phyloP scores from a whole-genome alignment of 768 basidiomycete genomes.

The Pleurotus pulmonarius region DNA sequence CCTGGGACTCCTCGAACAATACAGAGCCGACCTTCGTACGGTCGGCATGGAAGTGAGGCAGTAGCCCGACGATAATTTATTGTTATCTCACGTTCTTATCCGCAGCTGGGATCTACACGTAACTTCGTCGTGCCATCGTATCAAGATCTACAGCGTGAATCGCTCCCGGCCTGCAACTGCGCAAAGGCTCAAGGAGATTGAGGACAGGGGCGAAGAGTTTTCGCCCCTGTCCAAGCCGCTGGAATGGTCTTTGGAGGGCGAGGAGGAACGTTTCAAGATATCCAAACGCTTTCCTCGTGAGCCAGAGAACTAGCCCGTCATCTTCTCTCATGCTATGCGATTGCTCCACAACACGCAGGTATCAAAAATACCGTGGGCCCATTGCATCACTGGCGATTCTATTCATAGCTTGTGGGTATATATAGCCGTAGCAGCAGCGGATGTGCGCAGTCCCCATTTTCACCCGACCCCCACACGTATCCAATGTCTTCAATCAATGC shows the following conservation, averaged over 20 bases:
- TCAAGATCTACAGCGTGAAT: constrained; percentile 54
- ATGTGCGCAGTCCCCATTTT: too few species aligned
- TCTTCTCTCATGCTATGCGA: too few species aligned
- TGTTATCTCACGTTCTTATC: not conserved
- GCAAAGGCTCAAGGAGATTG: constrained; percentile 36
- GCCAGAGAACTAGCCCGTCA: constrained; percentile 17
- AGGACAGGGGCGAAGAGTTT: constrained; percentile 32
- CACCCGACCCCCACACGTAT: not conserved
- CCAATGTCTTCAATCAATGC: constrained; percentile 9
- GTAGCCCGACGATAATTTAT: not conserved
- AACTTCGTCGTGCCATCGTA: constrained; percentile 49
- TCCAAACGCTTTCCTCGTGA: constrained; percentile 26
- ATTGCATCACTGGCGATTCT: too few species aligned
- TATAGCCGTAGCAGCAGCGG: too few species aligned
- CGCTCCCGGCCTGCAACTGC: constrained; percentile 36
- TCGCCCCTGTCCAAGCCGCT: constrained; percentile 38
- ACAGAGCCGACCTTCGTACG: constrained; percentile 53
- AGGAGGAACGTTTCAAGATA: constrained; percentile 25
- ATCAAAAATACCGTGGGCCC: too few species aligned
- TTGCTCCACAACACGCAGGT: too few species aligned
- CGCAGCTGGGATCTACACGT: constrained; percentile 50
- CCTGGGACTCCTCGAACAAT: constrained; percentile 57
- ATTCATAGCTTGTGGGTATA: too few species aligned
- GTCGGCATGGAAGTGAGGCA: constrained; percentile 46
- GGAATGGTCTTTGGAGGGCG: constrained; percentile 29